A percentile compares a stretch with the other conserved stretches of the same genome.
Conservation (phyloP, 345 rosid species). For the Eucalyptus cloeziana region DNA sequence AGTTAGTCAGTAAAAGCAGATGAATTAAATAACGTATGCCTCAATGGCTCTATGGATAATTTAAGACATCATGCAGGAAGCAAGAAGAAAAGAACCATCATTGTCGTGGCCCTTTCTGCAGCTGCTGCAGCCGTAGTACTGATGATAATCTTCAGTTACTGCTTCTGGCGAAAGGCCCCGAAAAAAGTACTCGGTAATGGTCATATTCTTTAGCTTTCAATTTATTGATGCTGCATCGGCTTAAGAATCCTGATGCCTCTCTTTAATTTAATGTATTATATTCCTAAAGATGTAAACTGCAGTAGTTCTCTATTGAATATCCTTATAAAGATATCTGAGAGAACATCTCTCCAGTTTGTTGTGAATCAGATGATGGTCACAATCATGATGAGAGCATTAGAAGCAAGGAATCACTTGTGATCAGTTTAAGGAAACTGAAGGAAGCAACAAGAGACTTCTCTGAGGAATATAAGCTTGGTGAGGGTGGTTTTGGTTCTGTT, state of each 20-base stretch:
- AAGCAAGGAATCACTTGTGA: slow-evolving; percentile 6
- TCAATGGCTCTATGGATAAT: background rate
- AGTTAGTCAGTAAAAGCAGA: background rate
- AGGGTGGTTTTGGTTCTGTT: slow-evolving; percentile 31
- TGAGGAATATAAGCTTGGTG: slow-evolving; percentile 17
- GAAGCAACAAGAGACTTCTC: slow-evolving; percentile 26
- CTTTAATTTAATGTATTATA: background rate
- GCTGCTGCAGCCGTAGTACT: background rate
- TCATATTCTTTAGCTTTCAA: background rate
- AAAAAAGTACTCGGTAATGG: background rate
- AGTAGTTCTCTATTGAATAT: background rate
- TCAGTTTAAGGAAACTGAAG: slow-evolving; percentile 9
- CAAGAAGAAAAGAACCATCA: background rate
- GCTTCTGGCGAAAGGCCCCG: background rate
- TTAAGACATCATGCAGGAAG: background rate
- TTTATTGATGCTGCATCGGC: background rate
- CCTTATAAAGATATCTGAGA: background rate
- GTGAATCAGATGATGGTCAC: background rate
- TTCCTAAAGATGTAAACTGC: background rate
- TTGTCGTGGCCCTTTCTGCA: background rate
- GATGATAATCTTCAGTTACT: background rate
- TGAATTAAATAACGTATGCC: background rate
- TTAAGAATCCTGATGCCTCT: background rate
- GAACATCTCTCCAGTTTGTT: background rate
- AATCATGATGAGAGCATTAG: background rate